Evolutionary conservation across 108 stramenopile genomes (phyloP).

Genomic region (Nitzschia sp.): DNA sequence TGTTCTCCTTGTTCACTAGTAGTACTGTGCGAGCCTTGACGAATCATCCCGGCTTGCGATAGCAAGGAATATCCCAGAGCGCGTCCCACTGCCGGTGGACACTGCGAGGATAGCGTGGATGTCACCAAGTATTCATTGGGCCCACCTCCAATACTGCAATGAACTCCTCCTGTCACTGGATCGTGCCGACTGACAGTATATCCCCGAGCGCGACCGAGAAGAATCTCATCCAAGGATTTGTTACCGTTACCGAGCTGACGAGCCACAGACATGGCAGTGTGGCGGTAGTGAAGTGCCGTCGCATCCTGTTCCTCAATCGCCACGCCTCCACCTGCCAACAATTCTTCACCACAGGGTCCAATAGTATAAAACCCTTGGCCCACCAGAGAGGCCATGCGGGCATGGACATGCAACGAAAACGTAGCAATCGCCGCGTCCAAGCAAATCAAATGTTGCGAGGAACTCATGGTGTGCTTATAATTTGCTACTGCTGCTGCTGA

Average conservation of each 20-base stretch:
- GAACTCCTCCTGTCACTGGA: slow-evolving; percentile 86
- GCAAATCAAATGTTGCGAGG: slow-evolving; percentile 1
- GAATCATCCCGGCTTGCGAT: slow-evolving; percentile 1
- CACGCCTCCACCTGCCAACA: slow-evolving; percentile 52
- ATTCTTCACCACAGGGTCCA: slow-evolving; percentile 91
- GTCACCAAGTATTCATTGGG: slow-evolving; percentile 70
- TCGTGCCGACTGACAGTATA: slow-evolving; percentile 67
- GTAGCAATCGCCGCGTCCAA: slow-evolving; percentile 75
- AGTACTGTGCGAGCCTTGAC: background rate
- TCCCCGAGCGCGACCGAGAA: slow-evolving; percentile 79
- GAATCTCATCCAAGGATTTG: background rate
- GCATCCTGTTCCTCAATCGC: slow-evolving; percentile 54
- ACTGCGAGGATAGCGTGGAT: slow-evolving; percentile 83
- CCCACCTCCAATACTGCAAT: slow-evolving; percentile 69
- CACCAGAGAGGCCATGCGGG: slow-evolving; percentile 72
- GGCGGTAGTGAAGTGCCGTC: slow-evolving; percentile 84
- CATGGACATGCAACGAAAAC: slow-evolving; percentile 77
- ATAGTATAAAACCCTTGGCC: slow-evolving; percentile 88
- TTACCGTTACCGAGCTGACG: slow-evolving; percentile 41
- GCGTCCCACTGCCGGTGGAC: slow-evolving; percentile 82
- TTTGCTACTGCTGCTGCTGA: too few relatives aligned
- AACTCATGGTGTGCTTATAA: slow-evolving; percentile 1
- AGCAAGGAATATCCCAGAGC: slow-evolving; percentile 75
- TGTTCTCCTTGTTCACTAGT: background rate
- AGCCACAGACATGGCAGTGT: slow-evolving; percentile 58